Evolutionary conservation across 768 basidiomycete genomes (phyloP).

Genomic region (Kwoniella sp.): DNA sequence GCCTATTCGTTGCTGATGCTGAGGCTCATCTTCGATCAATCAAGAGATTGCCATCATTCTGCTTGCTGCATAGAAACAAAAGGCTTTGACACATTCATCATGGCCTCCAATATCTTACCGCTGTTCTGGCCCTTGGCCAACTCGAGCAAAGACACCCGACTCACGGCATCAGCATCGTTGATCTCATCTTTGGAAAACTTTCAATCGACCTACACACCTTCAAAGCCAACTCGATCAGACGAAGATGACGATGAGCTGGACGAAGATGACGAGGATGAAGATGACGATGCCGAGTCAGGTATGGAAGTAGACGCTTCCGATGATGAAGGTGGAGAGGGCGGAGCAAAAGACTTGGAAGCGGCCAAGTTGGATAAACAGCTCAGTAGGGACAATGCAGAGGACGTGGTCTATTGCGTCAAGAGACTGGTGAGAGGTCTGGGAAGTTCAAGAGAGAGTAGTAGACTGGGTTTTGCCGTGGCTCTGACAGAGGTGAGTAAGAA

Average conservation of each 20-base stretch:
- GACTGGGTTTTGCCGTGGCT: constrained; percentile 93
- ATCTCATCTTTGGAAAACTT: constrained; percentile 79
- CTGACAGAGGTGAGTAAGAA: constrained; percentile 88
- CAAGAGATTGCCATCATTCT: not conserved
- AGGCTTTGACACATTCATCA: constrained; percentile 7
- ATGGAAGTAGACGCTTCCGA: constrained; percentile 47
- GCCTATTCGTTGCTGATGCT: not conserved
- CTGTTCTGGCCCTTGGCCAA: constrained; percentile 94
- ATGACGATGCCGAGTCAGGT: constrained; percentile 45
- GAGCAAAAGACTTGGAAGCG: constrained; percentile 31
- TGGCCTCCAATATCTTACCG: constrained; percentile 83
- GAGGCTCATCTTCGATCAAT: not conserved
- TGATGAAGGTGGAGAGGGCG: constrained; percentile 47
- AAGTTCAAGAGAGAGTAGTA: constrained; percentile 87
- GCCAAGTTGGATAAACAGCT: constrained; percentile 48
- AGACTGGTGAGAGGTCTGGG: constrained; percentile 84
- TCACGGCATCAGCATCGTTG: constrained; percentile 84
- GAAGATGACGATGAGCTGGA: constrained; percentile 58
- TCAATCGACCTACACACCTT: constrained; percentile 63
- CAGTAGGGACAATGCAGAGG: constrained; percentile 76
- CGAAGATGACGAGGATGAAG: constrained; percentile 45
- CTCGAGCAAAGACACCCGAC: constrained; percentile 72
- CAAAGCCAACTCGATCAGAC: constrained; percentile 16
- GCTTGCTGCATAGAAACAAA: not conserved
- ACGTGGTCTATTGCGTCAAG: constrained; percentile 89